phyloP scores from a whole-genome alignment of 2,329 filamentous ascomycete genomes.

The Pyrenophora seminiperda region DNA sequence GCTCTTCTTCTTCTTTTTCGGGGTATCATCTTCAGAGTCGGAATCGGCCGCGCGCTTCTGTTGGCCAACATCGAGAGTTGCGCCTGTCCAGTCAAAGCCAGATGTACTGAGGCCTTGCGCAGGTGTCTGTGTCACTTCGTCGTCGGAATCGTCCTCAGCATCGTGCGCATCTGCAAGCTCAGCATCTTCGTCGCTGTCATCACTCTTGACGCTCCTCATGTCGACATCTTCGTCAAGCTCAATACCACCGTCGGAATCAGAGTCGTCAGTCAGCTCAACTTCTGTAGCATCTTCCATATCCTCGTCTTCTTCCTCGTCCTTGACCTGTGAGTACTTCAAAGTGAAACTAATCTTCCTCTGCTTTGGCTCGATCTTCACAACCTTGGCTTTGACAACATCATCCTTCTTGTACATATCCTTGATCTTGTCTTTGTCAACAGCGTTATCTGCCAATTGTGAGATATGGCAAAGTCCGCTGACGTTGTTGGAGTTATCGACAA shows the following conservation, averaged over 20 bases:
- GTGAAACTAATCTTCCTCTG: constrained; percentile 86
- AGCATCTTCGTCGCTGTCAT: constrained; percentile 40
- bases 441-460: constrained; percentile 85
- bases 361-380: constrained; percentile 76
- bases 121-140: constrained; percentile 15
- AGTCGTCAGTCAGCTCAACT: constrained; percentile 22
- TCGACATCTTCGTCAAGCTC: constrained; percentile 51
- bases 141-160: constrained; percentile 41
- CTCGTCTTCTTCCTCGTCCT: constrained; percentile 57
- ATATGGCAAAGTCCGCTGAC: constrained; percentile 93
- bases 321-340: constrained; percentile 90
- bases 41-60: constrained; percentile 60
- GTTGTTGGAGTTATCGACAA: constrained; percentile 83
- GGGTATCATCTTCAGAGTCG: constrained; percentile 56
- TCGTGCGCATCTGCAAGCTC: constrained; percentile 44
- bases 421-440: constrained; percentile 84
- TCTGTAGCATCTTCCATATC: constrained; percentile 48
- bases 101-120: constrained; percentile 66
- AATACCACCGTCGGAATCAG: constrained; percentile 52
- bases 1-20: constrained; percentile 70
- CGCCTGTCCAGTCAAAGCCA: constrained; percentile 87
- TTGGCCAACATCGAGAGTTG: constrained; percentile 58
- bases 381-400: constrained; percentile 89
- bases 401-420: constrained; percentile 87
- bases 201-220: constrained; percentile 52